A percentile compares a stretch with the other conserved stretches of the same genome.
phyloP scores from a whole-genome alignment of 441 rosid species.

The Gossypium gossypioides region DNA sequence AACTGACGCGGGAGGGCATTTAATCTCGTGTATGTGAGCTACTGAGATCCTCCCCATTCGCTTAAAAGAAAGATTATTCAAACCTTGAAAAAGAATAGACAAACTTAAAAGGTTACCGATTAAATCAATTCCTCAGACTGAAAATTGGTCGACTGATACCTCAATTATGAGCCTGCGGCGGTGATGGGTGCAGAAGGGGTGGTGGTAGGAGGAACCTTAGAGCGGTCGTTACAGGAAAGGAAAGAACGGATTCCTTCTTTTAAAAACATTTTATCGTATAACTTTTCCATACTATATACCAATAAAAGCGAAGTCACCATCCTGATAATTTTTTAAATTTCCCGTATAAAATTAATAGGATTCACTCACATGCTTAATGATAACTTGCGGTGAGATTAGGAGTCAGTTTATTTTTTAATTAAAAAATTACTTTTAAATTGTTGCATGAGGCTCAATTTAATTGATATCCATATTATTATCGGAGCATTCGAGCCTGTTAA shows the following conservation, averaged over 20 bases:
- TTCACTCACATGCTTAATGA: too few relatives aligned
- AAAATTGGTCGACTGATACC: neutral
- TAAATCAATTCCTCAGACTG: neutral
- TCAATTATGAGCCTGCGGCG: neutral
- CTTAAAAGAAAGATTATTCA: neutral
- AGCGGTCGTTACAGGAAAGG: neutral
- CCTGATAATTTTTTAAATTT: too few relatives aligned
- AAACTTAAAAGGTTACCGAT: neutral
- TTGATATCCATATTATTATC: too few relatives aligned
- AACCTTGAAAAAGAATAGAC: neutral
- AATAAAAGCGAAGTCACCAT: too few relatives aligned
- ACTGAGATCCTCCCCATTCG: slow-evolving; percentile 36
- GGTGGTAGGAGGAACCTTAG: neutral
- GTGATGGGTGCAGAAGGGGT: neutral
- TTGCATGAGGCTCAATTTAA: too few relatives aligned
- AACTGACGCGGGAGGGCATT: slow-evolving; percentile 34
- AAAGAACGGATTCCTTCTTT: neutral
- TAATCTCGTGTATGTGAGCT: slow-evolving; percentile 33
- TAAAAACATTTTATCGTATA: too few relatives aligned
- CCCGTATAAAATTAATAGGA: too few relatives aligned
- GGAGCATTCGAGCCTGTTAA: too few relatives aligned
- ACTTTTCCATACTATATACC: too few relatives aligned
- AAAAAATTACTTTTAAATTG: too few relatives aligned
- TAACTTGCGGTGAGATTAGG: too few relatives aligned
- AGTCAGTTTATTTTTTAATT: too few relatives aligned